Evolutionary conservation across 2,329 filamentous ascomycete species (phyloP), one percentile per base, ranked within the genome.

Genomic region (Penicillium sp.): DNA sequence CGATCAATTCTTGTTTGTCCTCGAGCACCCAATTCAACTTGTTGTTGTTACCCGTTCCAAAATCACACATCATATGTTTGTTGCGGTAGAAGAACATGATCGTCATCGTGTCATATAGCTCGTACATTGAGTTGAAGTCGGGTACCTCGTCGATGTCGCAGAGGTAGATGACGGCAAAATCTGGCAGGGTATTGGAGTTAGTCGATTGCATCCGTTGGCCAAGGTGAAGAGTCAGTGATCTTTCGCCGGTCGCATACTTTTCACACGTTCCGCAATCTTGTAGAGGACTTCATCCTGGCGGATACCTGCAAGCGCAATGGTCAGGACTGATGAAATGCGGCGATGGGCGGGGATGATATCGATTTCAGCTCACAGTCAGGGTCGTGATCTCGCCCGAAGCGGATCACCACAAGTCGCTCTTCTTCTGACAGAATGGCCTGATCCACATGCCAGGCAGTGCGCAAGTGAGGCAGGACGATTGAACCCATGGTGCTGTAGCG

Each of bases 21-120:
- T 97, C 90, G 13, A 95, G 76, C 41, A 95, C 88, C 85, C 89
- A 95, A 67, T 96, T 96, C 59, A 96, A 77, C 71, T 97, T 97
- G 70, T 98, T 98, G 72, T 98, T 98, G 74, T 98, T 95, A 56
- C 93, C 93, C 1, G 93, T 98, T 40, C 91, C 91, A 60, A 96
- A 90, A 80, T 97, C 91, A 69, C 69, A 72, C 67, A 72, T 95
- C 83, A 97, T 97, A 73, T 96, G 90, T 70, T 98, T 98, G 69
- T 98, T 98, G 53, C 91, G 83, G 76, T 60, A 63, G 50, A 66
- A 62, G 46, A 58, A 60, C 66, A 96, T 96, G 70, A 97, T 84
- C 3, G 93, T 95, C 73, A 90, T 88, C 0, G 90, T 84, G 66
- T 98, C 64, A 75, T 93, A 90, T 5, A 90, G 77, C 66, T 90